Conservation (phyloP, 148 eudicot species). For the Rhododendron ferrugineum region DNA sequence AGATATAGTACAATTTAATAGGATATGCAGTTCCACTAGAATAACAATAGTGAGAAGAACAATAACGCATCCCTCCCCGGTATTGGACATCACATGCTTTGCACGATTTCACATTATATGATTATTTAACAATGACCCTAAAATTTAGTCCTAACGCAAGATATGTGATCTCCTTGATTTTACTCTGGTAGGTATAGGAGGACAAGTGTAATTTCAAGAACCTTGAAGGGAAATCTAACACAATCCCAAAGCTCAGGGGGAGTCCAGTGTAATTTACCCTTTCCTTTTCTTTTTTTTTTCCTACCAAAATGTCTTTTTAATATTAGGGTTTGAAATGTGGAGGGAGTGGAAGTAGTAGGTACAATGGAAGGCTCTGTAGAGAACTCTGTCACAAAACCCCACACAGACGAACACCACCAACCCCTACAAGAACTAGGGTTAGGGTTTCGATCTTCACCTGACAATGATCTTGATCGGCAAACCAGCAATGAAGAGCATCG, state of each 20-base stretch:
- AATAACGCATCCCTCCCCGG: too few species aligned
- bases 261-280: background rate
- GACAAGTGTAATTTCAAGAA: background rate
- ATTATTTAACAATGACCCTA: too few species aligned
- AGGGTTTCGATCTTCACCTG: conserved; percentile 14
- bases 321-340: conserved; percentile 17
- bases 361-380: conserved; percentile 9
- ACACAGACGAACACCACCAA: background rate
- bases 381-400: background rate
- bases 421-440: conserved; percentile 7
- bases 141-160: too few species aligned
- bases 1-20: too few species aligned
- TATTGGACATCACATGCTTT: too few species aligned
- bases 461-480: conserved; percentile 6
- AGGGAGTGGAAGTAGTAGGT: background rate
- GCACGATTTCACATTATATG: too few species aligned
- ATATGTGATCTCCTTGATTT: too few species aligned
- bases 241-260: background rate
- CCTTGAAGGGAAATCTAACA: background rate
- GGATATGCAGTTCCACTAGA: too few species aligned
- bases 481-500: conserved; percentile 2
- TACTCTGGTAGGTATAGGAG: background rate
- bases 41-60: too few species aligned
- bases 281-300: background rate
- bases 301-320: background rate